Conservation (phyloP, 2,329 filamentous ascomycete species). For the Diplocarpon rosae region DNA sequence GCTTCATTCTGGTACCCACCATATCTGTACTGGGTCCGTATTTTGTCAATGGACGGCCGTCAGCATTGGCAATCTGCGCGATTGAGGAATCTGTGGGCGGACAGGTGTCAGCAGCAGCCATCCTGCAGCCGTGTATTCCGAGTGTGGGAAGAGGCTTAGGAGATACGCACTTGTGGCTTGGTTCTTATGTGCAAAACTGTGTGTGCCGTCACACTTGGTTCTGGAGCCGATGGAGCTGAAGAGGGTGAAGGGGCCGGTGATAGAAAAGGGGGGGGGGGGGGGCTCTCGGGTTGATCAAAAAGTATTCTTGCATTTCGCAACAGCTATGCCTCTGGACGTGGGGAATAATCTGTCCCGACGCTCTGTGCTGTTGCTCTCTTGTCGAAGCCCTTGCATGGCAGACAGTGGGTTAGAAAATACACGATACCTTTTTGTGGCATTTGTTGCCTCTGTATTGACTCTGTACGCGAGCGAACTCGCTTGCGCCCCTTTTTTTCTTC, state of each 20-base stretch:
- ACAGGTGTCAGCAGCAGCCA: slow-evolving; percentile 51
- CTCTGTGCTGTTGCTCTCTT: slow-evolving; percentile 10
- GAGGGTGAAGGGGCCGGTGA: slow-evolving; percentile 29
- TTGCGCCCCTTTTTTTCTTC: too few relatives aligned
- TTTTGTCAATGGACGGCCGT: slow-evolving; percentile 27
- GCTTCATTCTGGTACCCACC: slow-evolving; percentile 34
- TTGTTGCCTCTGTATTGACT: too few relatives aligned
- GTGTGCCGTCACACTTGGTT: slow-evolving; percentile 27
- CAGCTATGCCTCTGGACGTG: slow-evolving; percentile 27
- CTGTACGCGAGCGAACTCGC: too few relatives aligned
- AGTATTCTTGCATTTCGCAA: slow-evolving; percentile 34
- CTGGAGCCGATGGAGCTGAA: slow-evolving; percentile 30
- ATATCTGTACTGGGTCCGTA: slow-evolving; percentile 47
- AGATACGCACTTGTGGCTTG: slow-evolving; percentile 35
- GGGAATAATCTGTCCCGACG: slow-evolving; percentile 11
- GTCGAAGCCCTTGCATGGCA: too few relatives aligned
- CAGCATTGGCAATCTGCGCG: slow-evolving; percentile 29
- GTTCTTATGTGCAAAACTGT: slow-evolving; percentile 30
- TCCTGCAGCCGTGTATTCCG: slow-evolving; percentile 32
- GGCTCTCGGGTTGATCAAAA: slow-evolving; percentile 33
- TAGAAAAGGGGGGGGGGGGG: slow-evolving; percentile 33
- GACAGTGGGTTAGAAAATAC: too few relatives aligned
- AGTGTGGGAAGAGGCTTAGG: slow-evolving; percentile 33
- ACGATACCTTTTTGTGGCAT: too few relatives aligned
- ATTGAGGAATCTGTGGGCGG: slow-evolving; percentile 52